phyloP scores from a whole-genome alignment of 371 early-diverging fungal species.

The Rhizopus sp. region DNA sequence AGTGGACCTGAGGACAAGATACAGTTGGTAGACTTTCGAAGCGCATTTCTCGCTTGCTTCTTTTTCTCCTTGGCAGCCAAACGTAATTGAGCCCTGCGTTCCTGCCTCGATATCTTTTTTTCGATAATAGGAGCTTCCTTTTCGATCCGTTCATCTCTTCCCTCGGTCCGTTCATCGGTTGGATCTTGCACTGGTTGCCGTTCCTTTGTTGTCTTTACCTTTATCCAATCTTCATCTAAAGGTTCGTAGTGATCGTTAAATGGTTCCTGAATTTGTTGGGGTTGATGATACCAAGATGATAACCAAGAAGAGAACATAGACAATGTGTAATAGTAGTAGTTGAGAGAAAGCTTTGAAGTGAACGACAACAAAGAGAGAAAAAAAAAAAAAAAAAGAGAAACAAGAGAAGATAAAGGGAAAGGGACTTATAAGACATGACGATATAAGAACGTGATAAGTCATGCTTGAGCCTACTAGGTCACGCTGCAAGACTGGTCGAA shows the following conservation, averaged over 20 bases:
- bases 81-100: neutral
- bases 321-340: neutral
- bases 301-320: conserved; percentile 26
- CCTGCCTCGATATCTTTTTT: neutral
- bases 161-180: neutral
- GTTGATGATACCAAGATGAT: conserved; percentile 25
- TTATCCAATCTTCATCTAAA: conserved; percentile 25
- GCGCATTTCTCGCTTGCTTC: conserved; percentile 24
- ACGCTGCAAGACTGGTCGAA: neutral
- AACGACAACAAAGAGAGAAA: neutral
- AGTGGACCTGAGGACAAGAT: neutral
- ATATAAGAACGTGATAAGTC: conserved; percentile 6
- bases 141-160: neutral
- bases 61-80: conserved; percentile 3
- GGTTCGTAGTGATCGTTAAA: conserved; percentile 20
- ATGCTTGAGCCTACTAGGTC: conserved; percentile 1
- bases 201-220: conserved; percentile 19
- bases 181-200: conserved; percentile 7
- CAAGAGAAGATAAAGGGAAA: neutral
- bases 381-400: neutral
- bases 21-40: neutral
- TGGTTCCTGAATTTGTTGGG: conserved; percentile 24
- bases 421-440: neutral
- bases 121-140: neutral
- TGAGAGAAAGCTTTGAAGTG: neutral